Conservation (phyloP, 768 basidiomycete genomes). For the Leucosporidium yakuticum region DNA sequence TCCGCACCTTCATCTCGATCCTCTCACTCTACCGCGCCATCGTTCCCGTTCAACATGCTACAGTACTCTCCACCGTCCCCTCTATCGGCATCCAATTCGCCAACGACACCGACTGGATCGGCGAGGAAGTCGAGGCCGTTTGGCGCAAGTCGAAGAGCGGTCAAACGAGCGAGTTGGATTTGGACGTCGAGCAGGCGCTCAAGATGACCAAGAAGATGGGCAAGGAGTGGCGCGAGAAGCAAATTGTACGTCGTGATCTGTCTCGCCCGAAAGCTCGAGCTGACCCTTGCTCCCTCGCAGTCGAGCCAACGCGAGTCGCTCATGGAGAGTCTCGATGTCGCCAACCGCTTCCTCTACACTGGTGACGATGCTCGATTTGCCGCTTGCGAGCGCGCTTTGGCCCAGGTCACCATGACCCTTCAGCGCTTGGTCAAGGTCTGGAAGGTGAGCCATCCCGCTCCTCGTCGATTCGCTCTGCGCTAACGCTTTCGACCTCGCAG, state of each 20-base stretch:
- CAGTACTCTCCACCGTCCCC: slow-evolving; percentile 40
- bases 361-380: slow-evolving; percentile 34
- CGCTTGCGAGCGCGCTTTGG: slow-evolving; percentile 39
- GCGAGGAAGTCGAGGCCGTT: slow-evolving; percentile 27
- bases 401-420: slow-evolving; percentile 42
- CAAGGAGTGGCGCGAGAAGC: slow-evolving; percentile 31
- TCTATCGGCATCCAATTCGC: slow-evolving; percentile 47
- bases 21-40: slow-evolving; percentile 46
- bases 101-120: slow-evolving; percentile 46
- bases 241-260: slow-evolving; percentile 30
- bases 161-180: slow-evolving; percentile 31
- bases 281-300: slow-evolving; percentile 22
- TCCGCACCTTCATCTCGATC: slow-evolving; percentile 37
- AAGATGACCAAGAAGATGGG: slow-evolving; percentile 23
- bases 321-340: slow-evolving; percentile 41
- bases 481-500: slow-evolving; percentile 25
- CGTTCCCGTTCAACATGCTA: slow-evolving; percentile 42
- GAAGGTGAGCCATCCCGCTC: slow-evolving; percentile 40
- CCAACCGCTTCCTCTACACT: slow-evolving; percentile 39
- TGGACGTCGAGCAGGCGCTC: slow-evolving; percentile 22
- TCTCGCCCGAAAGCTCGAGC: not conserved
- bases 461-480: not conserved
- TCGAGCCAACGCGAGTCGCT: slow-evolving; percentile 36
- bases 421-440: slow-evolving; percentile 43
- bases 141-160: slow-evolving; percentile 12